Percentiles rank a stretch among this genome's conserved stretches.
Evolutionary conservation across 768 basidiomycete species (phyloP).

Genomic region (Panaeolus cyanescens): DNA sequence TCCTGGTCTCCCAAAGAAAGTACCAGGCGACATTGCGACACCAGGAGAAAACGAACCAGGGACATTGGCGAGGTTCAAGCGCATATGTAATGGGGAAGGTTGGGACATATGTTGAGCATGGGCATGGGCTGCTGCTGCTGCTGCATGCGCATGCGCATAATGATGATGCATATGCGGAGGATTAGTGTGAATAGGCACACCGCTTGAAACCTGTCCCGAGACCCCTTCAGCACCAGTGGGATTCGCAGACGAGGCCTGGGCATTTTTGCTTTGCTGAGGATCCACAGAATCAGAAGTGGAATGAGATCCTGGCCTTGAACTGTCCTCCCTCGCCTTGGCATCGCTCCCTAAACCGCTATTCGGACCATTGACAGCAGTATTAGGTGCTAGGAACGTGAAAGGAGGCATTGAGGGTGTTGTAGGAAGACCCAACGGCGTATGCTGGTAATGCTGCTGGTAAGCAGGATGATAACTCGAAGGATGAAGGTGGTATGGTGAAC

Average conservation of each 20-base stretch:
- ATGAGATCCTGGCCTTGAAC: neutral
- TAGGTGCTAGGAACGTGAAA: conserved; percentile 78
- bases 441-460: conserved; percentile 7
- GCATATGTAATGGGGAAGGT: conserved; percentile 12
- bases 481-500: conserved; percentile 26
- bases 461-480: conserved; percentile 9
- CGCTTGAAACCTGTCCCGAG: conserved; percentile 27
- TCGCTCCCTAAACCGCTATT: conserved; percentile 7
- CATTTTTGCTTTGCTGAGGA: neutral
- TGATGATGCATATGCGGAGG: conserved; percentile 10
- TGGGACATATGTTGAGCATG: conserved; percentile 2
- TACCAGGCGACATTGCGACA: conserved; percentile 70
- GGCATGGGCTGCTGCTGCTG: conserved; percentile 10
- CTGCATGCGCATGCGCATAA: conserved; percentile 9
- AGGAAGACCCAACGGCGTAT: conserved; percentile 33
- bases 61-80: conserved; percentile 20
- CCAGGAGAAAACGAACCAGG: conserved; percentile 66
- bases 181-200: conserved; percentile 9
- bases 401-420: conserved; percentile 99
- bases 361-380: conserved; percentile 17
- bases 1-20: conserved; percentile 69
- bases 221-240: conserved; percentile 20
- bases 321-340: neutral
- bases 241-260: conserved; percentile 9
- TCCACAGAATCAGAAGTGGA: neutral